Conservation (phyloP, 768 basidiomycete species). For the Phaeotremella skinneri region DNA sequence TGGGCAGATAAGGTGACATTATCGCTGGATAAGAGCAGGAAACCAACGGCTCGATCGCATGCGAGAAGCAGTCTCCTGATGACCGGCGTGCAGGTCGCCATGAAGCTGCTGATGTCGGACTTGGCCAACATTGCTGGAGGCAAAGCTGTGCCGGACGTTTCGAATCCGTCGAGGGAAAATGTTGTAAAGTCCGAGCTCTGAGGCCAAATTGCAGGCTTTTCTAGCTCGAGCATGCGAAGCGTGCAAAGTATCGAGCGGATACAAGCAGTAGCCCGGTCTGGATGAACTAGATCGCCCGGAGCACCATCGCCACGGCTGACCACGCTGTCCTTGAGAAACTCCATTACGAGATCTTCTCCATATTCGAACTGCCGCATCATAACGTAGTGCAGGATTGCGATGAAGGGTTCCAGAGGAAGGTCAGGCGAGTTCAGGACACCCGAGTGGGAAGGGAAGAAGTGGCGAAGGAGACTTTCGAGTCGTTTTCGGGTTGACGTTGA, state of each 20-base stretch:
- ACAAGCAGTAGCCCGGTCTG: conserved; percentile 71
- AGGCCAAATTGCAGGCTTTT: conserved; percentile 75
- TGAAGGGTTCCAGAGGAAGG: conserved; percentile 71
- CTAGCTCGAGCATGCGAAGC: conserved; percentile 68
- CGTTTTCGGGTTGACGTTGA: conserved; percentile 75
- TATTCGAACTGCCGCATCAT: conserved; percentile 80
- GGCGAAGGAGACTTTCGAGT: conserved; percentile 61
- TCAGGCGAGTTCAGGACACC: conserved; percentile 81
- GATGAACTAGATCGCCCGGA: conserved; percentile 55
- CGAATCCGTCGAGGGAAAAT: conserved; percentile 64
- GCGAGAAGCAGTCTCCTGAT: conserved; percentile 61
- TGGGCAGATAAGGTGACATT: conserved; percentile 61
- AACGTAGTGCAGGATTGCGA: conserved; percentile 76
- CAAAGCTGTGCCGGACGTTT: conserved; percentile 58
- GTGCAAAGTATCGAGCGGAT: conserved; percentile 75
- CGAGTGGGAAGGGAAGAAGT: conserved; percentile 47
- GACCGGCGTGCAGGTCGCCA: conserved; percentile 63
- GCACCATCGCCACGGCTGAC: conserved; percentile 48
- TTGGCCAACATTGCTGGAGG: conserved; percentile 61
- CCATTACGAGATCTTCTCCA: conserved; percentile 75
- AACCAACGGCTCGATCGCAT: conserved; percentile 66
- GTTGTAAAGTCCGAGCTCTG: conserved; percentile 66
- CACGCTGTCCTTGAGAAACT: conserved; percentile 70
- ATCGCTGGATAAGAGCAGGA: conserved; percentile 74
- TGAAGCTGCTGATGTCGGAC: conserved; percentile 68